Evolutionary conservation across 495 filamentous ascomycete species (phyloP).

Genomic region (Acidomyces sp.): DNA sequence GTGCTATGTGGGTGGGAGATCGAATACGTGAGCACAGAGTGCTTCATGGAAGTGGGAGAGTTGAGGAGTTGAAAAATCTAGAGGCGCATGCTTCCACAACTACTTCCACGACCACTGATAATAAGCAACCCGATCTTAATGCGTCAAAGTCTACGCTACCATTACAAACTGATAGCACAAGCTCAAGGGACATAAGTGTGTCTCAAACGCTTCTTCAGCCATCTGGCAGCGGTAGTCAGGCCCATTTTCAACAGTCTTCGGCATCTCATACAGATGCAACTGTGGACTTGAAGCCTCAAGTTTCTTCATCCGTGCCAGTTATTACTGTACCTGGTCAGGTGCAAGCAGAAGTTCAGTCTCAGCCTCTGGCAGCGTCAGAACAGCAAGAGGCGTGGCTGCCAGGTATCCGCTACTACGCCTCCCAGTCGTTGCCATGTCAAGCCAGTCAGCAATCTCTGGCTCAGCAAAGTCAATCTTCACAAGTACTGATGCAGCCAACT

Average conservation of each 20-base stretch:
- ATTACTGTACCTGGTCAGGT: too few species aligned
- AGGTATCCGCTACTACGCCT: constrained; percentile 10
- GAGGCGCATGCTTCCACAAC: neutral
- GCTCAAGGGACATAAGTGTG: too few species aligned
- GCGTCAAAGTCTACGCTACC: too few species aligned
- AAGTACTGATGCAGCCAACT: neutral
- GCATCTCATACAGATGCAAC: too few species aligned
- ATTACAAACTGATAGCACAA: too few species aligned
- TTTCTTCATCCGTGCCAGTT: too few species aligned
- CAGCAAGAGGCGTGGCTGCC: constrained; percentile 2
- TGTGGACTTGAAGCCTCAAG: too few species aligned
- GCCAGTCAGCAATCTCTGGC: neutral
- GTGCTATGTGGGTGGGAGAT: constrained; percentile 62
- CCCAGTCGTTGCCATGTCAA: neutral
- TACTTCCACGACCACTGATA: too few species aligned
- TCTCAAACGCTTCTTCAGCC: too few species aligned
- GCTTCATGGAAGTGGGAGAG: constrained; percentile 39
- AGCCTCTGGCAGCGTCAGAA: neutral
- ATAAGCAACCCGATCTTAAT: too few species aligned
- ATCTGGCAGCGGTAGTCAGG: too few species aligned
- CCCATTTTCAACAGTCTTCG: too few species aligned
- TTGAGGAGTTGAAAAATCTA: constrained; percentile 41
- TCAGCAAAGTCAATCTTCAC: neutral
- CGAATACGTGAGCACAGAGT: constrained; percentile 44
- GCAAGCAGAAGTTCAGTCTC: neutral